phyloP scores from a whole-genome alignment of 805 yeast genomes.

The Clavispora phyllophila region DNA sequence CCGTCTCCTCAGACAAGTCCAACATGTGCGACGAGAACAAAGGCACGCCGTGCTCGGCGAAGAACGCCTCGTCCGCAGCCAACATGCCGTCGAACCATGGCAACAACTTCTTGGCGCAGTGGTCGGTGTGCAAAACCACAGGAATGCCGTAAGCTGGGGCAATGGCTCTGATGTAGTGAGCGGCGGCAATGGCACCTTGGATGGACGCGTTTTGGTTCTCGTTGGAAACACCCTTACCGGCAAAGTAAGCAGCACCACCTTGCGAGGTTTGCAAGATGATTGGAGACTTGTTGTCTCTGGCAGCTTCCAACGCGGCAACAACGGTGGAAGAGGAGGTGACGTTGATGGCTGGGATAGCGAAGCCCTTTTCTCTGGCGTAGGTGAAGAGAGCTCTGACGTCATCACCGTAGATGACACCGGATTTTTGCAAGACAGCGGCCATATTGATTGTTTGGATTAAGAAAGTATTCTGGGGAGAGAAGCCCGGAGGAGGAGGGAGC shows the following conservation, averaged over 20 bases:
- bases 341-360: slow-evolving; percentile 98
- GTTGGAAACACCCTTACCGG: slow-evolving; percentile 98
- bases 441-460: slow-evolving; percentile 5
- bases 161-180: slow-evolving; percentile 92
- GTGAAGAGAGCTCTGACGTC: slow-evolving; percentile 84
- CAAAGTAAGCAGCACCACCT: slow-evolving; percentile 99
- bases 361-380: slow-evolving; percentile 88
- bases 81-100: slow-evolving; percentile 99
- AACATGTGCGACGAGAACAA: slow-evolving; percentile 98
- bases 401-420: slow-evolving; percentile 99
- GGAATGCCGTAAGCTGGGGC: slow-evolving; percentile 97
- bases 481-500: neutral
- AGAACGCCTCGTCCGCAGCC: slow-evolving; percentile 93
- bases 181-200: slow-evolving; percentile 95
- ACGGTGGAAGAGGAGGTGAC: slow-evolving; percentile 97
- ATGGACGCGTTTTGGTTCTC: slow-evolving; percentile 90
- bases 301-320: slow-evolving; percentile 45
- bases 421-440: slow-evolving; percentile 51
- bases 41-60: slow-evolving; percentile 82
- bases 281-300: slow-evolving; percentile 64
- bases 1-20: slow-evolving; percentile 94
- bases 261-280: slow-evolving; percentile 94
- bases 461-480: neutral
- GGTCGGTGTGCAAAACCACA: slow-evolving; percentile 95
- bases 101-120: slow-evolving; percentile 95